Evolutionary conservation across 495 filamentous ascomycete species (phyloP), one percentile per base, ranked within the genome.

Genomic region (Penicillium odoratum): DNA sequence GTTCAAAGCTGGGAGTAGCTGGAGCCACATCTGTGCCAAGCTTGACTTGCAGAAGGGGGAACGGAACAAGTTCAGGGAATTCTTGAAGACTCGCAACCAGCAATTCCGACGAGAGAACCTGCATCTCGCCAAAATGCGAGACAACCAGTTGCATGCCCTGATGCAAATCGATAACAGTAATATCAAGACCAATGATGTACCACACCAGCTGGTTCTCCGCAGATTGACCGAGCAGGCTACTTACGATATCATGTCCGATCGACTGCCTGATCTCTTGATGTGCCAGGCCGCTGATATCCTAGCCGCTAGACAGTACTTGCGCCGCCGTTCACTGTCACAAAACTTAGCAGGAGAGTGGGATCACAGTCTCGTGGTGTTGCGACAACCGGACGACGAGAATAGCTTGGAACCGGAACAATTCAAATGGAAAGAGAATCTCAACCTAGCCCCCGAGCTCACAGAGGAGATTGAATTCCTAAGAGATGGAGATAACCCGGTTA

Each of bases 311-410:
- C 55, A 56, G 16, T 77, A 66, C 38, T 40, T 79, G 29, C 47
- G 58, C 5, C 67, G 59, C 38, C 67, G 55, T 7, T 61, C 58
- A 0, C 57, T 78, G 4, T 62, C 72, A 16, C 51, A 33, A 13
- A 59, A 21, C 4, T 63, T 69, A 49, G 71, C 65, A 16, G 76
- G 76, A 0, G 47, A 61, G 29, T 79, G 76, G 74, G 63, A 58
- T 13, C 64, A 67, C 29, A 60, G 55, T 53, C 47, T 68, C 29
- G 55, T 63, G n/a, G 45, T 43, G 28, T 45, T 67, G 42, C 56
- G 43, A 25, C 28, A 55, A 33, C 48, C 57, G 9, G 52, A 4
- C 4, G 54, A 52, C 3, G 51, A 46, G 3, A 16, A 33, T 4
- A 42, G 7, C 15, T 26, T 31, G 6, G 53, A 44, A 0, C 49